phyloP scores from a whole-genome alignment of 495 filamentous ascomycete species.

The Halenospora varia region DNA sequence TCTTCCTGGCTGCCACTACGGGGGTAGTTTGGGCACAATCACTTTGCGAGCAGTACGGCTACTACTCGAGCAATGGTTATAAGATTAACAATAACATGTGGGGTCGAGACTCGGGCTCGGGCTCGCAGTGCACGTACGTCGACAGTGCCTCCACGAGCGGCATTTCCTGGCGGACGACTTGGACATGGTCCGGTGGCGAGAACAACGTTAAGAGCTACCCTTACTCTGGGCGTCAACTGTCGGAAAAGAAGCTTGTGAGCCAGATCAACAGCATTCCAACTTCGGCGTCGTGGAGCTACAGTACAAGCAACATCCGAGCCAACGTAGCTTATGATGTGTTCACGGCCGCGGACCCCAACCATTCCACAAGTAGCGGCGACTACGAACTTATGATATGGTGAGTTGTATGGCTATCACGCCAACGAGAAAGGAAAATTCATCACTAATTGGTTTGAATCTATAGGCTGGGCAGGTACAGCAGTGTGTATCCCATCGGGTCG shows the following conservation, averaged over 20 bases:
- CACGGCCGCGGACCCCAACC: constrained; percentile 40
- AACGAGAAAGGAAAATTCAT: too few relatives aligned
- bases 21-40: too few relatives aligned
- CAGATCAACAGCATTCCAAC: constrained; percentile 17
- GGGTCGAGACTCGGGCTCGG: background rate
- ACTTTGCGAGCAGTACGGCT: background rate
- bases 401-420: constrained; percentile 11
- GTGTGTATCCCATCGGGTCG: constrained; percentile 38
- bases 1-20: too few relatives aligned
- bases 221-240: constrained; percentile 28
- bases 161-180: constrained; percentile 34
- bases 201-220: constrained; percentile 44
- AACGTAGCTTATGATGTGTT: constrained; percentile 48
- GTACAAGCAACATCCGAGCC: constrained; percentile 33
- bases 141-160: background rate
- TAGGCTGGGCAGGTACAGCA: constrained; percentile 35
- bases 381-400: constrained; percentile 50
- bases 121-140: background rate
- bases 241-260: constrained; percentile 32
- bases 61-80: background rate
- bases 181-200: constrained; percentile 38
- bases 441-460: too few relatives aligned
- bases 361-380: constrained; percentile 40
- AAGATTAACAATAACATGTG: background rate
- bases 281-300: constrained; percentile 35